These are phyloP conservation scores for Halocafeteria seosinensis DNA, from an alignment of 108 stramenopile genomes.

Conservation along the genomic window DNA sequence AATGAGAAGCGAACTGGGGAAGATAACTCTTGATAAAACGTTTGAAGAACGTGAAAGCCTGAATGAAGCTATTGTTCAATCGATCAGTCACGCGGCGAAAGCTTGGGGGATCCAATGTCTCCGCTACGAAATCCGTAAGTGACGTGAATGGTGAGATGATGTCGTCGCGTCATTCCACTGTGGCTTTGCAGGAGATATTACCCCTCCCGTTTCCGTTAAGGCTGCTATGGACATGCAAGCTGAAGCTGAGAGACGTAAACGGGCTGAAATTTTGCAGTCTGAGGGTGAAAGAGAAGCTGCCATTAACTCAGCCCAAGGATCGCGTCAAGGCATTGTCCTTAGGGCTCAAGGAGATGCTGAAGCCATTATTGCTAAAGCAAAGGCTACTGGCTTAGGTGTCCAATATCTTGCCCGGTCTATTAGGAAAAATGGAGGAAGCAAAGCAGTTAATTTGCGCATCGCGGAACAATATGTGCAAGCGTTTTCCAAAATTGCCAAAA, in stretches of 20 bases:
- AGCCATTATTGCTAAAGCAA: background rate
- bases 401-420: background rate
- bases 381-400: constrained; percentile 9
- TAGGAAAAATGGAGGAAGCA: background rate
- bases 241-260: constrained; percentile 15
- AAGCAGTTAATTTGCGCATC: constrained; percentile 7
- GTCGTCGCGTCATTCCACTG: no score
- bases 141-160: no score
- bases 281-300: constrained; percentile 13
- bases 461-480: constrained; percentile 15
- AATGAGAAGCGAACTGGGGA: constrained; percentile 16
- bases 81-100: constrained; percentile 12
- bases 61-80: constrained; percentile 1
- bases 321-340: constrained; percentile 1
- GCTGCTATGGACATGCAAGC: constrained; percentile 19
- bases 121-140: constrained; percentile 18
- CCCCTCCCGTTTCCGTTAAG: constrained; percentile 6
- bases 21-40: constrained; percentile 15
- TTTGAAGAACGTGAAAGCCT: constrained; percentile 14
- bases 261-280: constrained; percentile 12
- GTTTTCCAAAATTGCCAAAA: constrained; percentile 10
- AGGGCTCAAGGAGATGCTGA: constrained; percentile 15
- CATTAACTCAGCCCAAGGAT: constrained; percentile 9
- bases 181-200: no score
- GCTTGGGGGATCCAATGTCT: constrained; percentile 16